These are phyloP conservation scores for Colletotrichum cordylinicola DNA, from an alignment of 2,329 filamentous ascomycete species.

Conservation along the genomic window DNA sequence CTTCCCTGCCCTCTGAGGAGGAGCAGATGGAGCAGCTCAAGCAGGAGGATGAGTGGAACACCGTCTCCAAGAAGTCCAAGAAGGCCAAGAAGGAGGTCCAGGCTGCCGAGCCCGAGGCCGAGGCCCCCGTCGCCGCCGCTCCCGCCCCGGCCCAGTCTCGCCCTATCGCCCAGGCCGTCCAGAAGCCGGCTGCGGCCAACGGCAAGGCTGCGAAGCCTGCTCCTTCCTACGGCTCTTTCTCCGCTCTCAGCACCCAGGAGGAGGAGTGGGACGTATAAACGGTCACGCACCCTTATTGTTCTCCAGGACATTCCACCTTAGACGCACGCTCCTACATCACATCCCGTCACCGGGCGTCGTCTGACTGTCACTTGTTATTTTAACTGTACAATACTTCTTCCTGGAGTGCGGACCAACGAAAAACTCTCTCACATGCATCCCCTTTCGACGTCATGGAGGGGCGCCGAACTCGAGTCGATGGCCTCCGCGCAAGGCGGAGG, in stretches of 20 bases:
- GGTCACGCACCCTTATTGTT: not conserved
- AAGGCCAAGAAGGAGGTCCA: slow-evolving; percentile 47
- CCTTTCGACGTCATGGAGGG: slow-evolving; percentile 4
- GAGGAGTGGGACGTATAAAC: slow-evolving; percentile 59
- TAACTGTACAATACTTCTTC: slow-evolving; percentile 23
- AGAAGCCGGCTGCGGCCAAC: slow-evolving; percentile 31
- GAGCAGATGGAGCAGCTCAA: slow-evolving; percentile 66
- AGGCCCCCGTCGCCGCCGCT: slow-evolving; percentile 32
- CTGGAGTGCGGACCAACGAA: slow-evolving; percentile 16
- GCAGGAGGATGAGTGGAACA: slow-evolving; percentile 63
- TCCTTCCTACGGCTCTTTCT: slow-evolving; percentile 47
- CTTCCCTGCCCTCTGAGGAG: slow-evolving; percentile 64
- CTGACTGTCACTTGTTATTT: slow-evolving; percentile 21
- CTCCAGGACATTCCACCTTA: slow-evolving; percentile 13
- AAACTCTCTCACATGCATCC: not conserved
- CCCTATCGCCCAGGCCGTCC: slow-evolving; percentile 32
- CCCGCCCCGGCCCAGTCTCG: slow-evolving; percentile 24
- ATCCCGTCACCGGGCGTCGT: not conserved
- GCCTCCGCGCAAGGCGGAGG: not conserved
- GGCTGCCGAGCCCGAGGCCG: slow-evolving; percentile 41
- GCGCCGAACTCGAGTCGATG: not conserved
- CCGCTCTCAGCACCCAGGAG: slow-evolving; percentile 50
- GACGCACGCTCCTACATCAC: not conserved
- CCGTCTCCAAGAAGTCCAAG: slow-evolving; percentile 55
- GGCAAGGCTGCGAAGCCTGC: slow-evolving; percentile 35